A percentile compares a stretch with the other conserved stretches of the same genome.
phyloP scores from a whole-genome alignment of 208 protist species.

The Trichomonas gallinae region DNA sequence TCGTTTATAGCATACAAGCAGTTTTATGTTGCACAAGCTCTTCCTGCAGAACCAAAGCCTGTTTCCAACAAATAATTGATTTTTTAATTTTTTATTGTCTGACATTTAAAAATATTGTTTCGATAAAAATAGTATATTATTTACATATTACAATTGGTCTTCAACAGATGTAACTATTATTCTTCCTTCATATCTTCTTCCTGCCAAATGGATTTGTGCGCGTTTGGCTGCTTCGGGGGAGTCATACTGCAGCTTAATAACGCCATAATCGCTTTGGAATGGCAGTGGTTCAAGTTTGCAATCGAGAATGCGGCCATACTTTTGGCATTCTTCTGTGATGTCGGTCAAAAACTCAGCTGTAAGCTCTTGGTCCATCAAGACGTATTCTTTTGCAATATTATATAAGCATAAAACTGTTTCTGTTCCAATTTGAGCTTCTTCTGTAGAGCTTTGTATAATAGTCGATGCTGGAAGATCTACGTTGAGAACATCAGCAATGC shows the following conservation, averaged over 20 bases:
- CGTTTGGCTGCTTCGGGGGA: not conserved
- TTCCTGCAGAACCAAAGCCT: not conserved
- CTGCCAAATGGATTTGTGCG: not conserved
- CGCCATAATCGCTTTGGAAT: not conserved
- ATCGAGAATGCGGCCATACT: not conserved
- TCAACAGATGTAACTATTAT: not conserved
- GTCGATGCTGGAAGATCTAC: not conserved
- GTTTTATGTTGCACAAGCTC: not conserved
- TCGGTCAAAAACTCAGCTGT: not conserved
- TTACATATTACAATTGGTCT: not conserved
- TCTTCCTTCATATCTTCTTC: conserved; percentile 18
- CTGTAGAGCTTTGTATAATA: not conserved
- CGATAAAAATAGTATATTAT: too few relatives aligned
- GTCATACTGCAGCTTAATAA: not conserved
- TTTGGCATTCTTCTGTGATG: not conserved
- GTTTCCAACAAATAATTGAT: not conserved
- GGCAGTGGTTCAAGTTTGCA: not conserved
- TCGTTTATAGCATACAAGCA: not conserved
- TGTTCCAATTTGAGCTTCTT: not conserved
- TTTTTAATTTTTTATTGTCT: too few relatives aligned
- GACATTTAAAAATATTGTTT: too few relatives aligned
- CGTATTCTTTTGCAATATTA: not conserved
- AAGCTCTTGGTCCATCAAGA: not conserved
- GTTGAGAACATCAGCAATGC: not conserved
- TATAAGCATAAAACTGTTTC: not conserved